phyloP scores from a whole-genome alignment of 1,139 yeast species.

The Candida dubliniensis region DNA sequence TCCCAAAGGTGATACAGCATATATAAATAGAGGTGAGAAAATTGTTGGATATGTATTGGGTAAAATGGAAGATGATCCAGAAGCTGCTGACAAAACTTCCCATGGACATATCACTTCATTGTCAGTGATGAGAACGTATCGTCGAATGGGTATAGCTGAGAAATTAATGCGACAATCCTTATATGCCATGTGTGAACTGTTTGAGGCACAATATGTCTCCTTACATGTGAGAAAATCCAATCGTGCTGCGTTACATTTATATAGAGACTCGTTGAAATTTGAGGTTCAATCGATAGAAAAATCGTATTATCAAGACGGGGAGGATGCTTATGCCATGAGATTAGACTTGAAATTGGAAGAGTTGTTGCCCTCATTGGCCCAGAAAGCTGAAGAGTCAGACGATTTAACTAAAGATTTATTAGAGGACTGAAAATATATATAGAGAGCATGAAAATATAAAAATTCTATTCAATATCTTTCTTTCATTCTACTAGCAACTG shows the following conservation, averaged over 20 bases:
- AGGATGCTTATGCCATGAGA: conserved; percentile 97
- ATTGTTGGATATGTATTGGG: conserved; percentile 94
- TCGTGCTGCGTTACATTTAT: conserved; percentile 90
- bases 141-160: conserved; percentile 94
- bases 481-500: conserved; percentile 95
- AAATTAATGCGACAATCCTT: conserved; percentile 86
- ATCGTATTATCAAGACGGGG: conserved; percentile 93
- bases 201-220: conserved; percentile 80
- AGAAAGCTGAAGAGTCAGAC: conserved; percentile 42
- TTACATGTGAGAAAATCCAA: conserved; percentile 93
- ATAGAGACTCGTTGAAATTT: conserved; percentile 81
- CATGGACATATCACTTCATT: conserved; percentile 95
- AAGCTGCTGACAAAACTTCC: conserved; percentile 66
- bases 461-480: conserved; percentile 67
- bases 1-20: conserved; percentile 54
- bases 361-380: conserved; percentile 57
- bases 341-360: conserved; percentile 60
- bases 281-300: conserved; percentile 81
- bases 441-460: background rate
- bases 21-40: conserved; percentile 67
- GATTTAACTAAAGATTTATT: conserved; percentile 48
- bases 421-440: conserved; percentile 18
- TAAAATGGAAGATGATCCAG: conserved; percentile 95
- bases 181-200: conserved; percentile 78
- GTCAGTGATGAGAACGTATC: conserved; percentile 91